Conservation (phyloP, 2,329 filamentous ascomycete genomes). For the Stachybotrys elegans region DNA sequence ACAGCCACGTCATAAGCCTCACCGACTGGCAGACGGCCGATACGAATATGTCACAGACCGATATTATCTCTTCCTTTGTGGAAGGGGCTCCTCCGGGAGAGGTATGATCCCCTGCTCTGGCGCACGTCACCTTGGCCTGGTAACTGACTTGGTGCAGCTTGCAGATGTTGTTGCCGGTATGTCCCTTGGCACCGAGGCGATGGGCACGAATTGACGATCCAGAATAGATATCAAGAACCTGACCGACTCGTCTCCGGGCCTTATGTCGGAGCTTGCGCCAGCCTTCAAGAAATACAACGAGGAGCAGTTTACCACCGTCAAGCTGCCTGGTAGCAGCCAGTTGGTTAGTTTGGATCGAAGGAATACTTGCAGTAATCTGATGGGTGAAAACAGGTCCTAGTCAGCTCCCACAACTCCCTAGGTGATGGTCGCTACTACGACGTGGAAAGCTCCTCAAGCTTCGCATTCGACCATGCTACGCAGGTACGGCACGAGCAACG, state of each 20-base stretch:
- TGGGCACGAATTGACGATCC: constrained; percentile 14
- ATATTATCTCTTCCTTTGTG: constrained; percentile 73
- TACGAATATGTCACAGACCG: constrained; percentile 30
- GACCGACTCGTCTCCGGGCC: constrained; percentile 61
- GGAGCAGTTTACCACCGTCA: constrained; percentile 83
- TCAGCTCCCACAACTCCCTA: constrained; percentile 82
- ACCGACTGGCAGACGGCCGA: neutral
- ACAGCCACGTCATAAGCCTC: neutral
- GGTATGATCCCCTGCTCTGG: constrained; percentile 48
- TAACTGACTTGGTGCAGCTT: constrained; percentile 52
- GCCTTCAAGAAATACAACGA: constrained; percentile 96
- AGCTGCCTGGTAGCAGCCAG: constrained; percentile 81
- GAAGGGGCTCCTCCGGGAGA: constrained; percentile 94
- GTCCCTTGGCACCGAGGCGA: constrained; percentile 6
- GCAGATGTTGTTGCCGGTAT: constrained; percentile 83
- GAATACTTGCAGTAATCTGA: constrained; percentile 8
- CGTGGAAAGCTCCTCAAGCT: constrained; percentile 80
- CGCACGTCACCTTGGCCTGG: constrained; percentile 12
- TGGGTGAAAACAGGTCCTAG: constrained; percentile 57
- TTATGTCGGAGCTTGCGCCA: constrained; percentile 68
- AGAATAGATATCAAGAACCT: constrained; percentile 80
- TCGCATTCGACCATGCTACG: constrained; percentile 78
- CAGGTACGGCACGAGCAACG: constrained; percentile 54
- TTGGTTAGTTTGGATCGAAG: constrained; percentile 22
- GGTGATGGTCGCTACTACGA: constrained; percentile 85